Evolutionary conservation across 352 stramenopile species (phyloP), one percentile per base, ranked within the genome.

Genomic region (Phytophthora melonis): DNA sequence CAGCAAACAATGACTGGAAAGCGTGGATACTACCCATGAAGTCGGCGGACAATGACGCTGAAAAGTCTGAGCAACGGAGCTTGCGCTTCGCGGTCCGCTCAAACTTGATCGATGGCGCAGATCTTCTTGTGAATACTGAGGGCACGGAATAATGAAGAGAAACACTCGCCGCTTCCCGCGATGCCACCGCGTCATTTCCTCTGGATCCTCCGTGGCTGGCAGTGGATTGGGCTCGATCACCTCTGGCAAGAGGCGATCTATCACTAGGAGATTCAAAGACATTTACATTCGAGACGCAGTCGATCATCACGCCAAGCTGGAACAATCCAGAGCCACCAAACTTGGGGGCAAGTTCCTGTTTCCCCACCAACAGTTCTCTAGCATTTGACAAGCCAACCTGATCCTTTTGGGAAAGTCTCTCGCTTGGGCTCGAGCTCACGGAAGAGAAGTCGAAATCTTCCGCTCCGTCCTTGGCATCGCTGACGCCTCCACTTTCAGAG

Each of bases 41-140:
- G 27, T 77, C 62, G 55, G 74, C 66, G 16, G 34, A 34, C 27
- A 63, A 55, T 10, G 25, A 16, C 8, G 56, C 57, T 14, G 30
- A 3, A 52, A 8, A 39, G 18, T 45, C 34, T 2, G 67, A 13
- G 64, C 64, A 68, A 55, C 32, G 23, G 14, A 86, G 23, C 41
- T 80, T 84, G 39, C 79, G 72, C 34, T 50, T 54, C 27, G 77
- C 50, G n/a, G 59, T 77, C 10, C 79, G 79, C 27, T 78, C 66
- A 54, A 78, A 67, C 5, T 68, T 75, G 47, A 63, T 54, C 5
- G 23, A 3, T 5, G n/a, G 8, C 9, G 36, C 21, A n/a, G 39
- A 63, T 2, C 27, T 9, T 23, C 8, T 72, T 41, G 77, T 72
- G 19, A 83, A 79, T 5, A 68, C 58, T 21, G 66, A 74, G 1